Evolutionary conservation across 2,329 filamentous ascomycete species (phyloP), one percentile per base, ranked within the genome.

Genomic region (Ophiostoma sp.): DNA sequence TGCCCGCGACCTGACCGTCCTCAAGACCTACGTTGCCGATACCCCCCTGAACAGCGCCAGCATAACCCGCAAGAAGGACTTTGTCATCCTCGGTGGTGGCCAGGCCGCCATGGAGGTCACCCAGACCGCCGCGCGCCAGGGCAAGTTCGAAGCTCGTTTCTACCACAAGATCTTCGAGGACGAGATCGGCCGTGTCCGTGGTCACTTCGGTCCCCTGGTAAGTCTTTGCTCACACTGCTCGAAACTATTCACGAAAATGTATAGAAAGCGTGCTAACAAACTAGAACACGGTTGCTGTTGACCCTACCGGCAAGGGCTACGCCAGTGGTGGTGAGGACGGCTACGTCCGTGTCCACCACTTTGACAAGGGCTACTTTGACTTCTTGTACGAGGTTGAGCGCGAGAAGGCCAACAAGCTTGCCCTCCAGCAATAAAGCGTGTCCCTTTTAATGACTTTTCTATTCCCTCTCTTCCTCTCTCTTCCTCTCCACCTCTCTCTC

Each of bases 91-190:
- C 62, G 95, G 95, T 75, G 95, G 95, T 87, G 95, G 95, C 75
- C 95, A 99, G 82, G 95, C 93, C 73, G 95, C 95, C 77, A 97
- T 97, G 92, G 94, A 98, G 77, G 95, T 99, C 80, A 99, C 95
- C 69, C 96, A 92, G 67, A 98, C 95, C 66, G 90, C 90, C 45
- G 89, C 93, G 65, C 88, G 95, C 73, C 95, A 99, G 84, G 95
- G 95, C 82, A 98, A 98, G 83, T 99, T 99, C 84, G 95, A 99
- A 81, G 95, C 95, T 62, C 89, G 95, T 73, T 99, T 99, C 86
- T 99, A 97, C 85, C 95, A 99, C 89, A 98, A 96, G 86, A 90
- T 99, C 79, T 98, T 99, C 79, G 93, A 97, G 81, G 94, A 99
- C 80, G 95, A 99, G 84, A 94, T 98, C 76, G 95, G 95, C 74